phyloP scores from a whole-genome alignment of 306 rosid species.

The Canavalia gladiata region DNA sequence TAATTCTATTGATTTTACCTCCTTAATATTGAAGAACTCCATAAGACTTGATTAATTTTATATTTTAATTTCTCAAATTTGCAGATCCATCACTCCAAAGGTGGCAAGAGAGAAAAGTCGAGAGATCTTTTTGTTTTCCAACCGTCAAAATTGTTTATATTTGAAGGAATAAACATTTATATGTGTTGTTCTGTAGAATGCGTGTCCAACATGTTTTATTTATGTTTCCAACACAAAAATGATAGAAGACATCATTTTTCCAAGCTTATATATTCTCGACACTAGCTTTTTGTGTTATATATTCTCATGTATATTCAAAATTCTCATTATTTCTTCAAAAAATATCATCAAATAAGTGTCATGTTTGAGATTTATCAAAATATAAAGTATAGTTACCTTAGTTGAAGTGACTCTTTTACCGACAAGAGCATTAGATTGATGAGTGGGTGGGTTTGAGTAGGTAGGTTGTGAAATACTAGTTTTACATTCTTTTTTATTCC shows the following conservation, averaged over 20 bases:
- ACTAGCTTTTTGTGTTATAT: no score
- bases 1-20: not conserved
- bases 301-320: no score
- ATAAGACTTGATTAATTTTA: no score
- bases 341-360: not conserved
- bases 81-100: not conserved
- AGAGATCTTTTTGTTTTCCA: no score
- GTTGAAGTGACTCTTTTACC: constrained; percentile 8
- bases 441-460: not conserved
- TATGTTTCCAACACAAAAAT: no score
- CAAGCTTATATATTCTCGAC: no score
- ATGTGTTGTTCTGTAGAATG: no score
- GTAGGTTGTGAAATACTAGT: not conserved
- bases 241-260: no score
- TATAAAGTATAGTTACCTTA: not conserved
- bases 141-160: no score
- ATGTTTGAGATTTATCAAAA: not conserved
- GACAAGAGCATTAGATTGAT: constrained; percentile 6
- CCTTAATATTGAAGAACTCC: not conserved
- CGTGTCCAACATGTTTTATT: no score
- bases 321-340: not conserved
- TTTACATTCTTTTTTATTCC: constrained; percentile 1
- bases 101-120: no score
- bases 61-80: not conserved
- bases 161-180: no score